Evolutionary conservation across 257 asterid species (phyloP), one percentile per base, ranked within the genome.

Genomic region (Linderniella brevidens): DNA sequence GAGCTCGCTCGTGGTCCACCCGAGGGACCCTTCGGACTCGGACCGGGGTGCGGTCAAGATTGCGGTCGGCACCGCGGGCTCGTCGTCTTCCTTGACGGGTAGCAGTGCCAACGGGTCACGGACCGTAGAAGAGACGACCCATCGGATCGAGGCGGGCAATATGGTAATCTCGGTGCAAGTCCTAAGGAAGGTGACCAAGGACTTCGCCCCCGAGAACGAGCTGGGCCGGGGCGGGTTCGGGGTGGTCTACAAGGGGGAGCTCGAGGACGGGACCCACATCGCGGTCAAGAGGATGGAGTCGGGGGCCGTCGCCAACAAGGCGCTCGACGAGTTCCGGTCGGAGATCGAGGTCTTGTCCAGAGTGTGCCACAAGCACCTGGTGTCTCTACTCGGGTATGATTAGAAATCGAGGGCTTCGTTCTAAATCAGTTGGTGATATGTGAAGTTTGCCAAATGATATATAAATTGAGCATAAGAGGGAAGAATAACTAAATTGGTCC

Each of bases 211-310:
- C 0, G 80, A 82, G 17, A 86, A 86, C 14, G 93, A 82, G 54
- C 87, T 86, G 0, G 96, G 96, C 11, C 94, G 96, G 1, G 94
- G 94, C 12, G 96, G 96, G 13, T 86, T 86, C 54, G 94, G 94
- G 42, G 94, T 82, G 9, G 94, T 86, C 43, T 86, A 86, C 20
- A 73, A 81, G 54, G 96, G 96, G 35, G 82, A 82, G 42, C 53
- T 86, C 47, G 87, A 79, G 5, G 96, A 86, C 54, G 94, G 94
- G 29, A 79, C 96, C 18, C 70, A 70, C 42, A 86, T 86, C 47
- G 94, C 94, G 1, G 96, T 86, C 19, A 82, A 86, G 57, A 71
- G 96, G 68, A 86, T 86, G 96, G 96, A 86, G 57, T 64, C 75
- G 3, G 93, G 92, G 14, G 72, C 77, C 8, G 51, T 82, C 17